phyloP scores from a whole-genome alignment of 176 grass and related monocot genomes.

The Triticum aestivum region IWGSC_CS_RefSeq_v2.1 NC_057810.1:148079155-148079654 shows the following conservation, averaged over 20 bases:
- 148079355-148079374: not conserved
- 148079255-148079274: not conserved
- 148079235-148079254: not conserved
- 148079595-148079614: not conserved
- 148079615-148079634: not conserved
- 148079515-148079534: not conserved
- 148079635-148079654: not conserved
- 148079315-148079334: not conserved
- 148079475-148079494: not conserved
- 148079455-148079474: not conserved
- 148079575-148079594: not conserved
- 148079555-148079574: not conserved
- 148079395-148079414: not conserved
- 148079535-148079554: not conserved
- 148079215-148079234: not conserved
- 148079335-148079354: not conserved
- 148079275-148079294: not conserved
- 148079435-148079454: not conserved
- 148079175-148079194: not conserved
- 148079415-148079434: slow-evolving; percentile 16
- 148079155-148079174: not conserved
- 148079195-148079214: not conserved
- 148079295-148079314: not conserved
- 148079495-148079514: not conserved
- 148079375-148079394: not conserved